A percentile compares a stretch with the other conserved stretches of the same genome.
Evolutionary conservation across 2,329 filamentous ascomycete genomes (phyloP).

Genomic region (Pseudovirgaria hyperparasitica): DNA sequence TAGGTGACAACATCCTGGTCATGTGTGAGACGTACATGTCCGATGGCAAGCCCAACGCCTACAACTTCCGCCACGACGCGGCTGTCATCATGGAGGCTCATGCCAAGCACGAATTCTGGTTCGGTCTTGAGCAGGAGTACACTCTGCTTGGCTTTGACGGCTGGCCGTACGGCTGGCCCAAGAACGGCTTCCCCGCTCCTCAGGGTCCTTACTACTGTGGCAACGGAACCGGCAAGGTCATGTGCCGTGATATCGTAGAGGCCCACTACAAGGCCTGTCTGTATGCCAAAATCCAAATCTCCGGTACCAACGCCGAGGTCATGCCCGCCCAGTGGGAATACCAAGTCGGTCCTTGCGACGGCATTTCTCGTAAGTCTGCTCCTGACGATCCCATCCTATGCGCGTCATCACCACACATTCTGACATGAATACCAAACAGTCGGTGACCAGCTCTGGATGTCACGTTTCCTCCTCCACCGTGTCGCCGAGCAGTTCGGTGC

Average conservation of each 20-base stretch:
- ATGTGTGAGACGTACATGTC: conserved; percentile 90
- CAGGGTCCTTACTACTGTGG: conserved; percentile 97
- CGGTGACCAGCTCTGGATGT: conserved; percentile 94
- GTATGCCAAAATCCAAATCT: conserved; percentile 85
- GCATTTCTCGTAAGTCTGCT: conserved; percentile 59
- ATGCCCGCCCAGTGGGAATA: conserved; percentile 98
- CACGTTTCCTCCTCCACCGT: conserved; percentile 76
- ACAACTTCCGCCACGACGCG: conserved; percentile 92
- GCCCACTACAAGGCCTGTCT: conserved; percentile 84
- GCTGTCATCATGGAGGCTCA: conserved; percentile 82
- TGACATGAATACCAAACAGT: conserved; percentile 41
- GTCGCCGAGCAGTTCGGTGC: conserved; percentile 94
- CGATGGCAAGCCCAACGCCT: conserved; percentile 94
- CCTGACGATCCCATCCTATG: conserved; percentile 2
- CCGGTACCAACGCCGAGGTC: conserved; percentile 97
- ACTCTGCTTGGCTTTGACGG: conserved; percentile 76
- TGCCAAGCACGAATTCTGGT: conserved; percentile 79
- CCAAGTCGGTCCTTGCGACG: conserved; percentile 83
- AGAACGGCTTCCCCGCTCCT: conserved; percentile 77
- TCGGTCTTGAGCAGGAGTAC: conserved; percentile 97
- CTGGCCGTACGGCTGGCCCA: conserved; percentile 86
- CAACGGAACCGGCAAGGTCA: conserved; percentile 93
- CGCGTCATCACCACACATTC: too few relatives aligned
- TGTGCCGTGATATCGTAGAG: conserved; percentile 96
- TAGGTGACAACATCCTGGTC: conserved; percentile 83